Conservation (phyloP, 1,284 basidiomycete genomes). For the Boletus calvinii region DNA sequence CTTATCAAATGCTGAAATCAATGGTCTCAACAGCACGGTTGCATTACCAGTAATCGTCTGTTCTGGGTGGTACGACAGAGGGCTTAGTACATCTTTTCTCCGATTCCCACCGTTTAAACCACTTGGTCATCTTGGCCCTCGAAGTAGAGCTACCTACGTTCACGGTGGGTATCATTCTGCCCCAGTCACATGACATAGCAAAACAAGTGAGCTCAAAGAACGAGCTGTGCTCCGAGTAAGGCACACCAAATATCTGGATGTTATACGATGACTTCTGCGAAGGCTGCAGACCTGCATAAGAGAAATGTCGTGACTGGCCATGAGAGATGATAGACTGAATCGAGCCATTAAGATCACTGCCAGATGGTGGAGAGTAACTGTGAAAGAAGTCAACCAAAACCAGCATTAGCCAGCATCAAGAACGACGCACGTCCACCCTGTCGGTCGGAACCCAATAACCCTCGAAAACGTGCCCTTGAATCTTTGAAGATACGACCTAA, state of each 20-base stretch:
- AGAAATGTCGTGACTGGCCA: slow-evolving; percentile 67
- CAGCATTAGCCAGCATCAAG: not conserved
- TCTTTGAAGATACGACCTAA: slow-evolving; percentile 76
- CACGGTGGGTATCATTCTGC: slow-evolving; percentile 91
- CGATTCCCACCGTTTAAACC: slow-evolving; percentile 84
- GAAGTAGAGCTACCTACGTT: slow-evolving; percentile 84
- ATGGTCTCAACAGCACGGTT: not conserved
- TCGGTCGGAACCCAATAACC: slow-evolving; percentile 85
- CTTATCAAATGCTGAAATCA: no score
- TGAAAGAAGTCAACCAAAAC: slow-evolving; percentile 3
- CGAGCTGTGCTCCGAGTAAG: slow-evolving; percentile 95
- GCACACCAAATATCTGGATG: slow-evolving; percentile 83
- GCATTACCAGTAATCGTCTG: slow-evolving; percentile 65
- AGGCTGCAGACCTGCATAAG: slow-evolving; percentile 63
- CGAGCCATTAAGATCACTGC: slow-evolving; percentile 60
- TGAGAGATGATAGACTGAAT: slow-evolving; percentile 67
- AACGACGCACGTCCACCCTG: slow-evolving; percentile 84
- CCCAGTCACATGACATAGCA: slow-evolving; percentile 80
- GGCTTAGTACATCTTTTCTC: slow-evolving; percentile 64
- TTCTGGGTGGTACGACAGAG: slow-evolving; percentile 59
- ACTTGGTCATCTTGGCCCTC: slow-evolving; percentile 80
- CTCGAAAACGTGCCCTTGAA: slow-evolving; percentile 75
- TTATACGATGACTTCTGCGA: slow-evolving; percentile 69
- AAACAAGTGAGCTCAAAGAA: slow-evolving; percentile 95
- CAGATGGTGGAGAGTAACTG: slow-evolving; percentile 73